phyloP scores from a whole-genome alignment of 371 early-diverging fungal genomes.

The Blastocladiella emersonii region DNA sequence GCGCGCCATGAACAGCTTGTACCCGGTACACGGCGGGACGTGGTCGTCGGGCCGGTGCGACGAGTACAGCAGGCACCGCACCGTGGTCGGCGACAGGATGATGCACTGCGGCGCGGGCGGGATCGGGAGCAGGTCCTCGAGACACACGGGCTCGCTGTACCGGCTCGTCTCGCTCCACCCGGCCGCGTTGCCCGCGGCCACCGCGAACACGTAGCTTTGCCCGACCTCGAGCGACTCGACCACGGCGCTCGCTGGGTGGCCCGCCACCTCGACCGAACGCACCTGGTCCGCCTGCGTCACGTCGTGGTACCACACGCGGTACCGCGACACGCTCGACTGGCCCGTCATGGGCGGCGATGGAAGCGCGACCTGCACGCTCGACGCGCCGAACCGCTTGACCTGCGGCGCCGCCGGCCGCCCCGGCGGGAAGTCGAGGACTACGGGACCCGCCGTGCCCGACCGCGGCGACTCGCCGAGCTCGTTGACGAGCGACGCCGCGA shows the following conservation, averaged over 20 bases:
- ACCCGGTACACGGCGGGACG: background rate
- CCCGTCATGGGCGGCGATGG: background rate
- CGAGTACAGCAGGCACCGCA: background rate
- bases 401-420: background rate
- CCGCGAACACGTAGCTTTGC: constrained; percentile 1
- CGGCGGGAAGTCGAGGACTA: background rate
- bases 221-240: constrained; percentile 2
- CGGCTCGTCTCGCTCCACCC: constrained; percentile 5
- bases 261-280: background rate
- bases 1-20: constrained; percentile 2
- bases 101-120: constrained; percentile 1
- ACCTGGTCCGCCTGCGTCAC: background rate
- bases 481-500: constrained; percentile 17
- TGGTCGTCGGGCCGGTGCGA: background rate
- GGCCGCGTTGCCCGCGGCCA: background rate
- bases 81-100: constrained; percentile 3
- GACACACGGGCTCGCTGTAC: background rate
- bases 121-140: background rate
- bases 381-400: background rate
- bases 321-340: background rate
- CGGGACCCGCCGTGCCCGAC: background rate
- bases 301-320: background rate
- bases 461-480: constrained; percentile 2
- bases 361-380: background rate
- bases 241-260: background rate